Evolutionary conservation across 495 filamentous ascomycete species (phyloP), one percentile per base, ranked within the genome.

Genomic region (Hyaloscypha finlandica): DNA sequence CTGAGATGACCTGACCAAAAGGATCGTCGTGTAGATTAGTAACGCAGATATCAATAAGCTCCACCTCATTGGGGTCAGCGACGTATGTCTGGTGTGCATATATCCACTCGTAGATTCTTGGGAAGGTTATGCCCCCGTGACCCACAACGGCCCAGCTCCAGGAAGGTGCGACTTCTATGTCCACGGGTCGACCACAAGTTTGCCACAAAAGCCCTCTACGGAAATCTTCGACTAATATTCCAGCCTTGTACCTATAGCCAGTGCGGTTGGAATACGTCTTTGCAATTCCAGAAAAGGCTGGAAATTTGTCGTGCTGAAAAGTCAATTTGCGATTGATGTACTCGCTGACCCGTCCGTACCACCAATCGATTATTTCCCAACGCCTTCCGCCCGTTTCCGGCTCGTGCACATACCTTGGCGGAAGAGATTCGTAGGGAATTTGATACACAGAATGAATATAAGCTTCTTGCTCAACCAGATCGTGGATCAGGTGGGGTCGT

Each of bases 201-300:
- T 58, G 62, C 62, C 62, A 64, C 48, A 64, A 32, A 29, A 64
- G 29, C 4, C 62, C 62, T 22, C 52, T 20, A 8, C 55, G 32
- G 30, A 64, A 64, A 31, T 64, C 62, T 31, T 64, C 52, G 14
- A 45, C 4, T 52, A 51, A 42, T 9, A 64, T 29, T 20, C 52
- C 62, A 19, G 51, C 52, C n/a, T 48, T 35, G 35, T 64, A 64
- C 1, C 29, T 14, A 8, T 42, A 64, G 5, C 33, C 31, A 30
- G 62, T 56, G 8, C 30, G 16, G 16, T 58, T 20, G 8, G 4
- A 20, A 20, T 55, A 37, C 14, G n/a, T 42, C 3, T 32, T n/a
- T 25, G 62, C 62, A 20, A 64, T 57, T 22, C 62, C 62, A 6
- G 62, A 51, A 22, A 64, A 37, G 3, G 62, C 62, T 6, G 62